Base-by-base conservation (phyloP, 1,139 yeast genomes). In the Candida mesenterica region DNA sequence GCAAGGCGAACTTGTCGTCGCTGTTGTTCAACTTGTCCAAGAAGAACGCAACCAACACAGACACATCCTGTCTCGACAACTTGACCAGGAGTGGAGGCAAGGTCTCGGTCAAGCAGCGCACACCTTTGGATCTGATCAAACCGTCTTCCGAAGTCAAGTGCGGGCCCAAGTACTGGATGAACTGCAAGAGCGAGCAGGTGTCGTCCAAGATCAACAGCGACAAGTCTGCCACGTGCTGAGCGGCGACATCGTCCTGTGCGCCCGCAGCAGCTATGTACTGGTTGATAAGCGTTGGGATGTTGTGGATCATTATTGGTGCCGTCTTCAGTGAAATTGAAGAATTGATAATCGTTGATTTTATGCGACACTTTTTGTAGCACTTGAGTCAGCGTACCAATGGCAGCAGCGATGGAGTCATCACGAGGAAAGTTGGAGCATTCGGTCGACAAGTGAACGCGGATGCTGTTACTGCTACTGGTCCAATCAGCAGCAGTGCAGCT, bases 111-210 rank as follows among this genome's bases (percentile, higher is more conserved):
- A 90, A 60, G 46, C 94, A 82, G 15, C 63, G 57, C 10, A 87
- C 62, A 0, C 94, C 79, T 41, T 65, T 58, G 5, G 55, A 36
- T 39, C 95, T 60, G 13, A 76, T 60, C 2, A 62, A 49, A 30
- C 74, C 79, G 36, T 79, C 80, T 4, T 82, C 88, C 8, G 89
- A 30, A 1, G 92, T 83, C 34, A 90, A 64, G 38, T 76, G 72
- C 15, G 61, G 53, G 1, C 86, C 87, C 30, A 84, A 57, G 3
- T 65, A 53, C 36, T 75, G 67, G 19, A 84, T 75, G 31, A 83
- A 61, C 23, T 70, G 72, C 12, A 83, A 57, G 15, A 84, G 61
- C 23, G 75, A 67, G 7, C 69, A 44, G 12, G 61, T 44, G 37
- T 62, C 65, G 5, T 51, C 31, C 29, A 47, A 45, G 14, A 67